phyloP scores from a whole-genome alignment of 768 basidiomycete genomes.

The Roridomyces roridus region DNA sequence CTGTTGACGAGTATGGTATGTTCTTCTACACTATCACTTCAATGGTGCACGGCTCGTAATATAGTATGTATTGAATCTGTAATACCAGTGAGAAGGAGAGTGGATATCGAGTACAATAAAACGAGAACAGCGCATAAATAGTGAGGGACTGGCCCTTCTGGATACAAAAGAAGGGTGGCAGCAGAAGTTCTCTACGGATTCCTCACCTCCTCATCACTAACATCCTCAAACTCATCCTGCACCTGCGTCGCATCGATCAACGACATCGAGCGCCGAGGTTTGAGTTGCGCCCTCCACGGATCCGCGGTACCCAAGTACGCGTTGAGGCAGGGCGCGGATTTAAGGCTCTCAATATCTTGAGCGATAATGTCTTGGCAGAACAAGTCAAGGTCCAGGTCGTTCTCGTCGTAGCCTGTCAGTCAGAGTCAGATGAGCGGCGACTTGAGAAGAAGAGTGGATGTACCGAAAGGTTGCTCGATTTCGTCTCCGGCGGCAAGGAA shows the following conservation, averaged over 20 bases:
- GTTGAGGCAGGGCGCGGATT: constrained; percentile 56
- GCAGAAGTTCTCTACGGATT: background rate
- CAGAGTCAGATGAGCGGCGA: background rate
- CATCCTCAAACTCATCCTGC: constrained; percentile 25
- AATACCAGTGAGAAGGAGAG: background rate
- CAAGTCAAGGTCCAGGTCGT: constrained; percentile 71
- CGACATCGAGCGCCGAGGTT: constrained; percentile 21
- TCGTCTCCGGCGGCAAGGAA: constrained; percentile 77
- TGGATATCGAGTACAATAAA: constrained; percentile 9
- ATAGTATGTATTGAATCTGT: background rate
- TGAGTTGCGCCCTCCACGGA: constrained; percentile 7
- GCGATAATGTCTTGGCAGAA: constrained; percentile 65
- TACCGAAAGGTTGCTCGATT: constrained; percentile 73
- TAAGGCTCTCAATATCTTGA: constrained; percentile 61
- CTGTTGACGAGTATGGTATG: constrained; percentile 21
- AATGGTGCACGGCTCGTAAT: background rate
- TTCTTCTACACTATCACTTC: constrained; percentile 6
- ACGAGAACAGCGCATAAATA: constrained; percentile 13
- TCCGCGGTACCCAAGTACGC: constrained; percentile 45
- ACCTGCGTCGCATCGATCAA: constrained; percentile 22
- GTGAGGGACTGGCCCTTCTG: no score
- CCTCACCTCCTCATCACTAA: constrained; percentile 22
- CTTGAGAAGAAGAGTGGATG: background rate
- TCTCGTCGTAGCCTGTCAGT: constrained; percentile 65
- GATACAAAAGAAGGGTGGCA: background rate